Conservation (phyloP, 108 stramenopile genomes). For the Cyclostephanos tholiformis region DNA sequence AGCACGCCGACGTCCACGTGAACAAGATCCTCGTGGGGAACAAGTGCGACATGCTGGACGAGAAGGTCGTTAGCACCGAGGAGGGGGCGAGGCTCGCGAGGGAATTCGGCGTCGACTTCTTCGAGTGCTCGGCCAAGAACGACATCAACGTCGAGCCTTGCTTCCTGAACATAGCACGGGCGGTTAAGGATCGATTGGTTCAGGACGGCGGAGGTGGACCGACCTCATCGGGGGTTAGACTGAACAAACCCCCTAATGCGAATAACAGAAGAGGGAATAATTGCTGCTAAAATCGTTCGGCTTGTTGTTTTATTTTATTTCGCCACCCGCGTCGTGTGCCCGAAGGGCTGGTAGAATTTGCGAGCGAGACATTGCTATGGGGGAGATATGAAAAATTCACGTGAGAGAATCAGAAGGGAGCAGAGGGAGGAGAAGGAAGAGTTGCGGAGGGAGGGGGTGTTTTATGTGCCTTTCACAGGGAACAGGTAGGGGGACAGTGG, state of each 20-base stretch:
- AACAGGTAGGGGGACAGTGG: neutral
- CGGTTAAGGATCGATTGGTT: constrained; percentile 85
- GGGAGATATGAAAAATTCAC: neutral
- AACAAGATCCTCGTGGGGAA: constrained; percentile 98
- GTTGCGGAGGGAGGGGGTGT: neutral
- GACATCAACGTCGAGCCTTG: constrained; percentile 90
- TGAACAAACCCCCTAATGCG: constrained; percentile 6
- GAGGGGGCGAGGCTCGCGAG: constrained; percentile 93
- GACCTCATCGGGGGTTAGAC: constrained; percentile 35
- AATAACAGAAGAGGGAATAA: constrained; percentile 2
- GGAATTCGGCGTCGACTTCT: constrained; percentile 95
- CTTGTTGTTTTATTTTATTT: neutral
- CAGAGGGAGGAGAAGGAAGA: neutral
- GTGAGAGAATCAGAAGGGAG: neutral
- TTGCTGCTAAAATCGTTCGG: constrained; percentile 12
- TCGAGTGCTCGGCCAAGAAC: constrained; percentile 97
- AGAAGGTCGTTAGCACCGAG: constrained; percentile 93
- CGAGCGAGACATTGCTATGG: neutral
- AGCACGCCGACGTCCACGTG: constrained; percentile 96
- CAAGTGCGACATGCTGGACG: constrained; percentile 98
- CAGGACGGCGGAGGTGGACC: constrained; percentile 85
- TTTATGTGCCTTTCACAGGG: neutral
- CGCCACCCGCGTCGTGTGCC: neutral
- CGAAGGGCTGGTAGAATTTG: neutral
- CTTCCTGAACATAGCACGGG: constrained; percentile 82